These are phyloP conservation scores for Kodamaea arcana DNA, from an alignment of 1,139 yeast species.

Conservation along the genomic window DNA sequence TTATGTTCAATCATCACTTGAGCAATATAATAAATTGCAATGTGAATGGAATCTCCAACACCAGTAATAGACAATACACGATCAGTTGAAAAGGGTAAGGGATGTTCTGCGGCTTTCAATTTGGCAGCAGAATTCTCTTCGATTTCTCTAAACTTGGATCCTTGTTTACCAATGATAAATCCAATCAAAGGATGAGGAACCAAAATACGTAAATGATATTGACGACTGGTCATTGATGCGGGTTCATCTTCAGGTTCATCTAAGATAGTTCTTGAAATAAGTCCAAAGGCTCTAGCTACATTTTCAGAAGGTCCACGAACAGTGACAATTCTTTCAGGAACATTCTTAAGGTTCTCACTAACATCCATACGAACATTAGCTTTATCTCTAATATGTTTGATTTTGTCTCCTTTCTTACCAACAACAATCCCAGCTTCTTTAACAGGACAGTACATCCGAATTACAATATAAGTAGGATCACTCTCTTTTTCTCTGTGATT, in stretches of 20 bases:
- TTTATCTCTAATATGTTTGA: constrained; percentile 59
- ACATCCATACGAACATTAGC: constrained; percentile 69
- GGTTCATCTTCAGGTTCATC: constrained; percentile 69
- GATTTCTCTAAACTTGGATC: constrained; percentile 72
- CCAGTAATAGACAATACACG: constrained; percentile 70
- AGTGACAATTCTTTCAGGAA: constrained; percentile 73
- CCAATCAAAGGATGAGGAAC: constrained; percentile 84
- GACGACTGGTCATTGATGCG: constrained; percentile 51
- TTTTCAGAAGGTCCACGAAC: constrained; percentile 75
- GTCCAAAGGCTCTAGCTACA: constrained; percentile 80
- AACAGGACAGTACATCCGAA: constrained; percentile 74
- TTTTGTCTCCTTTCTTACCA: constrained; percentile 74
- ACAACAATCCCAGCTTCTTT: constrained; percentile 74
- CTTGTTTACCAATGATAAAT: constrained; percentile 76
- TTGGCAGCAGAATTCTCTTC: constrained; percentile 82
- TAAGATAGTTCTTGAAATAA: constrained; percentile 61
- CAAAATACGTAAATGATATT: constrained; percentile 56
- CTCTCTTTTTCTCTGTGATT: constrained; percentile 36
- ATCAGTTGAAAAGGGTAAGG: constrained; percentile 78
- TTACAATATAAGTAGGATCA: constrained; percentile 58
- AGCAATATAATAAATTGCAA: constrained; percentile 73
- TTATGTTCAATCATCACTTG: constrained; percentile 62
- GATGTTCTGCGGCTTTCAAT: constrained; percentile 70
- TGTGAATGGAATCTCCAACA: constrained; percentile 83
- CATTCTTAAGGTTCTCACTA: constrained; percentile 71